A percentile compares a stretch with the other conserved stretches of the same genome.
phyloP scores from a whole-genome alignment of 768 basidiomycete species.

The Strobilomyces confusus region DNA sequence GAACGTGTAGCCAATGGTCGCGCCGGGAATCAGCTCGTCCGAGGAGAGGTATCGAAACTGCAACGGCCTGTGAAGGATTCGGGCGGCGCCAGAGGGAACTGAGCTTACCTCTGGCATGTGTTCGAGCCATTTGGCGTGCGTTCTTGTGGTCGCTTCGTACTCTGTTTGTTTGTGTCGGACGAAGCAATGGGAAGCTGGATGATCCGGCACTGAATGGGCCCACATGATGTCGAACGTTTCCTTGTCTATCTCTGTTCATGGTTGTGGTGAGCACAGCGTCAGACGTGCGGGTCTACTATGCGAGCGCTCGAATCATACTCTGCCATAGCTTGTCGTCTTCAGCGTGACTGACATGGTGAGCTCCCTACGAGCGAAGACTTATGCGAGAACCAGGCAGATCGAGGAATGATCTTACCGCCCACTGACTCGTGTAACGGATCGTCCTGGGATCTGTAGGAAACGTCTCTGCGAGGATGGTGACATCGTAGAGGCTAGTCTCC shows the following conservation, averaged over 20 bases:
- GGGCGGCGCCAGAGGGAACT: neutral
- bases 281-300: neutral
- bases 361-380: slow-evolving; percentile 47
- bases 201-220: slow-evolving; percentile 52
- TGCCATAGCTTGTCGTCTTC: slow-evolving; percentile 47
- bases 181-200: slow-evolving; percentile 56
- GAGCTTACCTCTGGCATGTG: slow-evolving; percentile 47
- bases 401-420: slow-evolving; percentile 53
- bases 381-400: neutral
- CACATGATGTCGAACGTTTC: slow-evolving; percentile 70
- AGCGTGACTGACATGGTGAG: slow-evolving; percentile 63
- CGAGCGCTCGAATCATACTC: slow-evolving; percentile 33
- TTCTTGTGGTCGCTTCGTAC: slow-evolving; percentile 40
- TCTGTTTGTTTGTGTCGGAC: slow-evolving; percentile 55
- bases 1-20: slow-evolving; percentile 51
- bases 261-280: neutral
- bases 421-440: slow-evolving; percentile 68
- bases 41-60: slow-evolving; percentile 35
- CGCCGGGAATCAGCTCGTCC: slow-evolving; percentile 38
- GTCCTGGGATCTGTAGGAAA: slow-evolving; percentile 66
- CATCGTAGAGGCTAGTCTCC: slow-evolving; percentile 51
- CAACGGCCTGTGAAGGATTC: neutral
- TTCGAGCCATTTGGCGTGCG: slow-evolving; percentile 28
- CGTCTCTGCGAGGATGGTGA: slow-evolving; percentile 63
- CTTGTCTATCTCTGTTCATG: slow-evolving; percentile 51